Conservation (phyloP, 495 filamentous ascomycete species). For the Margaritispora aquatica region DNA sequence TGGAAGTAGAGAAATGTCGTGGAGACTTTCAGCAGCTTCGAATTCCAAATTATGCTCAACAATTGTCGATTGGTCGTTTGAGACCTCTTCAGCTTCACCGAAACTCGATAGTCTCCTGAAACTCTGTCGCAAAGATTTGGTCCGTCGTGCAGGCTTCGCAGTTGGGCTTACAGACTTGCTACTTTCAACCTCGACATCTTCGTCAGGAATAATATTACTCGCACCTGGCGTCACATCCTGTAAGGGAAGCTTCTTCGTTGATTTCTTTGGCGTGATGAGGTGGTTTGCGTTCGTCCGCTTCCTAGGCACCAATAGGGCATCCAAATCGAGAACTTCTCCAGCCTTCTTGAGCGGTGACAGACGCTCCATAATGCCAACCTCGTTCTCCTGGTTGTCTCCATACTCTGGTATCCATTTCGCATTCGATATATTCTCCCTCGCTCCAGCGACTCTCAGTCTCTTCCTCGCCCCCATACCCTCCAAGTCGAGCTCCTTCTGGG, state of each 20-base stretch:
- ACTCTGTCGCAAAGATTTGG: conserved; percentile 13
- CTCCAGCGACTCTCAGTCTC: conserved; percentile 9
- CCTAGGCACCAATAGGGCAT: conserved; percentile 17
- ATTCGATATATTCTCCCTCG: conserved; percentile 21
- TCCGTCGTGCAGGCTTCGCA: conserved; percentile 4
- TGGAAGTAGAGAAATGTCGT: no score
- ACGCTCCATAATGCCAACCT: background rate
- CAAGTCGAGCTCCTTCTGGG: conserved; percentile 18
- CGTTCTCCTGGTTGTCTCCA: background rate
- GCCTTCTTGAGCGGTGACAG: background rate
- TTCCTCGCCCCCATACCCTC: conserved; percentile 23
- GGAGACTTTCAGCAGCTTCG: background rate
- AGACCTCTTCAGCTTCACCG: background rate
- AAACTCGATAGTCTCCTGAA: background rate
- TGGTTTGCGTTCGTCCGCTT: conserved; percentile 24
- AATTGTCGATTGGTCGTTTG: background rate
- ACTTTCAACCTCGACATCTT: background rate
- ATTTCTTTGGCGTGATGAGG: conserved; percentile 24
- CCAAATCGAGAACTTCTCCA: background rate
- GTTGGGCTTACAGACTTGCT: background rate
- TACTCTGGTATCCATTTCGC: conserved; percentile 13
- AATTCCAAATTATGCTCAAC: background rate
- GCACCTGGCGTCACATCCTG: background rate
- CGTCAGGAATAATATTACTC: background rate
- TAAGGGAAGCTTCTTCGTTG: conserved; percentile 3